These are phyloP conservation scores for Metarhizium robertsii DNA, from an alignment of 2,329 filamentous ascomycete species.

Conservation along the genomic window DNA sequence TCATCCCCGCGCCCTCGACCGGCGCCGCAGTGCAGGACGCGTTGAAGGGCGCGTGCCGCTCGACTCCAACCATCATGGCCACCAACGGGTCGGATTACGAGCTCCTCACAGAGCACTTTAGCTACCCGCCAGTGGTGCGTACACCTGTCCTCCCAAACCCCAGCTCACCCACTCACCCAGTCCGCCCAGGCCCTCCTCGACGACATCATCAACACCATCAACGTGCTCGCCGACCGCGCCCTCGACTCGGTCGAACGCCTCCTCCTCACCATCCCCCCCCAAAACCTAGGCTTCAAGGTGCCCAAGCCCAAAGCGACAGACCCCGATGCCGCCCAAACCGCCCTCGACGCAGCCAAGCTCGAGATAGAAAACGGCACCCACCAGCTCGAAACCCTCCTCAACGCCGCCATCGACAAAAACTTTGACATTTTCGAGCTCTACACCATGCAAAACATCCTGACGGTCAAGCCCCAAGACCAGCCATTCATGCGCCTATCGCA, in stretches of 20 bases:
- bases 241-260: conserved; percentile 81
- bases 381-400: conserved; percentile 73
- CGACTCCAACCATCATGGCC: conserved; percentile 16
- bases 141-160: conserved; percentile 3
- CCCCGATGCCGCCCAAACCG: conserved; percentile 12
- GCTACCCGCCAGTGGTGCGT: conserved; percentile 82
- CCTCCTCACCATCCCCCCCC: conserved; percentile 63
- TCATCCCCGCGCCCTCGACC: no score
- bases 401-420: conserved; percentile 72
- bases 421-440: conserved; percentile 88
- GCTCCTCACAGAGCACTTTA: conserved; percentile 90
- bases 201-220: conserved; percentile 95
- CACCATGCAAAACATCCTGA: conserved; percentile 76
- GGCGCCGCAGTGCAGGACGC: no score
- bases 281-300: conserved; percentile 69
- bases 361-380: conserved; percentile 88
- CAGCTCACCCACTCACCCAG: neutral
- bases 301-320: conserved; percentile 13
- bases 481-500: conserved; percentile 76
- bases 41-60: no score
- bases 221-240: conserved; percentile 84
- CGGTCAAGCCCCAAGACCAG: conserved; percentile 57
- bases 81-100: conserved; percentile 42
- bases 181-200: conserved; percentile 71
- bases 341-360: conserved; percentile 32